Base-by-base conservation (phyloP, 2,329 filamentous ascomycete species). In the Plenodomus tracheiphilus region DNA sequence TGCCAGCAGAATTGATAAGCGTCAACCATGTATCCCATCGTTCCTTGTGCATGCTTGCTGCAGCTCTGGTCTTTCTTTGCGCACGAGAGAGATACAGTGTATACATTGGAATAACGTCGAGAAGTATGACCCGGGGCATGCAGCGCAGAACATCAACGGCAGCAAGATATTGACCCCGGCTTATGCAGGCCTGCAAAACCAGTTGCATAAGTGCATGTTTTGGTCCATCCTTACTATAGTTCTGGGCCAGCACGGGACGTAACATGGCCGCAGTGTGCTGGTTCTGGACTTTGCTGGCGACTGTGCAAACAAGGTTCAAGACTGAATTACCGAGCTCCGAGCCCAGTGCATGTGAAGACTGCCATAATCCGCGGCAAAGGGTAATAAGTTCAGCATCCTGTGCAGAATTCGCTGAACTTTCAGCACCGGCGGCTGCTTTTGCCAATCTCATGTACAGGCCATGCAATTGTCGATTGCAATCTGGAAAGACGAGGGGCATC, bases 351-450 rank as follows among this genome's bases (percentile, higher is more conserved):
- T 25, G 17, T 8, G 49, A 42, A 44, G 39, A 42, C 22, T 52
- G 53, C 49, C 56, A 58, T 20, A 59, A 37, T 17, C 48, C 46
- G 20, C 47, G 52, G 10, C 62, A 48, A 8, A 63, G 36, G 13
- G 43, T 16, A 16, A 59, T 40, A 17, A 65, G 36, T 16, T 41
- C 44, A 15, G 21, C 28, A 17, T 62, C 56, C 19, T 54, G 49
- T 34, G 42, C 38, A 17, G 18, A 16, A 38, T 30, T 47, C 20
- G 39, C 40, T 3, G 54, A 47, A 13, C 13, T 32, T 21, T 30
- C 25, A 21, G 36, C 41, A 37, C 30, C 39, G 20, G 41, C 22
- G 41, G 46, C 46, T 13, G 47, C 39, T n/a, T 49, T 37, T 17
- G 58, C 56, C 25, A 62, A 20, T 21, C 51, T 55, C 17, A 47